Percentiles rank a stretch among this genome's conserved stretches.
Evolutionary conservation across 129 eudicot genomes (phyloP).

Genomic region (Flaveria robusta): DNA sequence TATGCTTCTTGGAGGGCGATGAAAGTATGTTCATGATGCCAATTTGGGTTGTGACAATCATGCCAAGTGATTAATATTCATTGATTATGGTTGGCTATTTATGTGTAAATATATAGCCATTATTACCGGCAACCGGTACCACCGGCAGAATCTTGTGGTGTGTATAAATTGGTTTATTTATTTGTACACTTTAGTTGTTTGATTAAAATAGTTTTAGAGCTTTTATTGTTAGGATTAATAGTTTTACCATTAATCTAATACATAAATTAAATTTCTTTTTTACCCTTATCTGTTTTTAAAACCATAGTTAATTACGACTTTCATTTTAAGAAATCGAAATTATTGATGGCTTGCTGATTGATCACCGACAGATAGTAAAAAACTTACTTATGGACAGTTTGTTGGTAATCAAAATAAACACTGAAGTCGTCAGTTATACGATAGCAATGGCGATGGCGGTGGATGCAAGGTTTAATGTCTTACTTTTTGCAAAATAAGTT

Average conservation of each 20-base stretch:
- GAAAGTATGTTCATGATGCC: constrained; percentile 28
- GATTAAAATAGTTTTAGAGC: constrained; percentile 3
- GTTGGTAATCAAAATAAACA: too few species aligned
- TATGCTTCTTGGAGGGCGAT: constrained; percentile 29
- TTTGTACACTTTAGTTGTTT: background rate
- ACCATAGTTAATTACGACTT: background rate
- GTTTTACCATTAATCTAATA: background rate
- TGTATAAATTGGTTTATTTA: constrained; percentile 4
- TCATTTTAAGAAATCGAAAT: too few species aligned
- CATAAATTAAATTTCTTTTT: background rate
- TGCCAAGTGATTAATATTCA: constrained; percentile 3
- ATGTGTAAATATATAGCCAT: background rate
- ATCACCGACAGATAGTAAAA: too few species aligned
- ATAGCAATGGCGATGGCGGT: too few species aligned
- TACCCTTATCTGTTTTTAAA: background rate
- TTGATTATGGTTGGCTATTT: constrained; percentile 3
- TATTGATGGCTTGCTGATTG: too few species aligned
- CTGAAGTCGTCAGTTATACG: too few species aligned
- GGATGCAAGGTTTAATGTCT: too few species aligned
- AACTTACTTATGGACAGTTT: too few species aligned
- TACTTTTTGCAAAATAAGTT: too few species aligned
- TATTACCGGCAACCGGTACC: constrained; percentile 24
- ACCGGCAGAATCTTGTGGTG: constrained; percentile 17
- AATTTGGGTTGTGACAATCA: constrained; percentile 5
- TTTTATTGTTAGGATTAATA: background rate